These are phyloP conservation scores for Sequoiadendron giganteum DNA, from an alignment of 75 land plant genomes.

Conservation along the genomic window DNA sequence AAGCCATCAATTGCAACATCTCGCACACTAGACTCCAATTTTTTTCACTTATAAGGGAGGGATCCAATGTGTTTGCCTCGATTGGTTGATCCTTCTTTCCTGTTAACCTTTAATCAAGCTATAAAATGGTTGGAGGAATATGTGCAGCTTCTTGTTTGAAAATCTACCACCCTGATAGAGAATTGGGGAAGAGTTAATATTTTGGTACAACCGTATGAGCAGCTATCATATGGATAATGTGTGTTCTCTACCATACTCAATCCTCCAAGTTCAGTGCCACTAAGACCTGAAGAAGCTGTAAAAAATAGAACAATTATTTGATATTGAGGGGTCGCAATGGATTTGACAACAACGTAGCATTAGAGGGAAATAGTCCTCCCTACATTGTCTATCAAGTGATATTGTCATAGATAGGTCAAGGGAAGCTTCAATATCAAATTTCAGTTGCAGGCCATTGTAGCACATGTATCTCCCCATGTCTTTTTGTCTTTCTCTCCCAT, in stretches of 20 bases:
- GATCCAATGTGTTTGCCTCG: neutral
- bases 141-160: neutral
- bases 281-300: too few relatives aligned
- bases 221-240: neutral
- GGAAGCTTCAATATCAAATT: too few relatives aligned
- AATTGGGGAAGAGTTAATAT: neutral
- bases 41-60: neutral
- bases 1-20: neutral
- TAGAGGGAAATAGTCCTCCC: too few relatives aligned
- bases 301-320: too few relatives aligned
- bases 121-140: neutral
- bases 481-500: too few relatives aligned
- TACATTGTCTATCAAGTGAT: too few relatives aligned
- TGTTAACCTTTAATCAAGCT: neutral
- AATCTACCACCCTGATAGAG: neutral
- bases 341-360: too few relatives aligned
- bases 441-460: too few relatives aligned
- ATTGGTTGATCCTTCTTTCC: neutral
- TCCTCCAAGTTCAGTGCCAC: neutral
- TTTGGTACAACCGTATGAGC: neutral
- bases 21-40: neutral
- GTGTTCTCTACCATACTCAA: neutral
- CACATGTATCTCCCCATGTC: too few relatives aligned
- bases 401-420: too few relatives aligned
- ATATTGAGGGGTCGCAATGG: too few relatives aligned